Conservation (phyloP, 768 basidiomycete species). For the Boletus subcaerulescens region DNA sequence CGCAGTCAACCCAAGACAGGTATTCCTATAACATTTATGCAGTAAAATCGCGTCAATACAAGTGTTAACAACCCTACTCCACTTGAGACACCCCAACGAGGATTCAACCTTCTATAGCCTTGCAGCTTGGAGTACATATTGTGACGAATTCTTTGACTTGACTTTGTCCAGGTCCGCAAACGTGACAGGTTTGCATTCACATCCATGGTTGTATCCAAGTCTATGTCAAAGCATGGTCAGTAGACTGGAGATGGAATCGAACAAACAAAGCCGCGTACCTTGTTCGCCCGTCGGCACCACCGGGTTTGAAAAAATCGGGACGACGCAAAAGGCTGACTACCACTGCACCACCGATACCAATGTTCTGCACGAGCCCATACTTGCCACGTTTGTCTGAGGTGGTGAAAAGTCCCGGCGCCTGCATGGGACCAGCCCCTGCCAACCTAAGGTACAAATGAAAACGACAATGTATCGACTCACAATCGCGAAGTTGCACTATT, state of each 20-base stretch:
- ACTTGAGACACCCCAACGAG: neutral
- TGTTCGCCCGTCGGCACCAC: constrained; percentile 63
- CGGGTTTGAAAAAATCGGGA: constrained; percentile 70
- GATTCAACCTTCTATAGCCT: constrained; percentile 34
- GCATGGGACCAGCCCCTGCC: constrained; percentile 82
- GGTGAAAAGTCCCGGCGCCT: constrained; percentile 68
- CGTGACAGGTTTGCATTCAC: constrained; percentile 61
- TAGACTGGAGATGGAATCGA: neutral
- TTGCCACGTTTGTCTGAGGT: constrained; percentile 64
- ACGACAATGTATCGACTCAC: constrained; percentile 33
- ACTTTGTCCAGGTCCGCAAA: constrained; percentile 69
- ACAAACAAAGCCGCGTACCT: constrained; percentile 41
- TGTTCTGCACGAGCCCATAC: constrained; percentile 78
- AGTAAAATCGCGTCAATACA: too few relatives aligned
- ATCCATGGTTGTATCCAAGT: constrained; percentile 79
- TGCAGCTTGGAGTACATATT: constrained; percentile 38
- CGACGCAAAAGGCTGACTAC: constrained; percentile 74
- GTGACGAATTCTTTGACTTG: constrained; percentile 62
- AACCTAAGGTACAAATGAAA: neutral
- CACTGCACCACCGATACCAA: constrained; percentile 79
- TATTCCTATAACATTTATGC: too few relatives aligned
- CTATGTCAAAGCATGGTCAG: constrained; percentile 32
- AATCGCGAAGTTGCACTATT: constrained; percentile 72
- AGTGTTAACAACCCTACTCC: too few relatives aligned
- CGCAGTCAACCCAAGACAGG: too few relatives aligned